phyloP scores from a whole-genome alignment of 768 basidiomycete species.

The Tylopilus sp. region DNA sequence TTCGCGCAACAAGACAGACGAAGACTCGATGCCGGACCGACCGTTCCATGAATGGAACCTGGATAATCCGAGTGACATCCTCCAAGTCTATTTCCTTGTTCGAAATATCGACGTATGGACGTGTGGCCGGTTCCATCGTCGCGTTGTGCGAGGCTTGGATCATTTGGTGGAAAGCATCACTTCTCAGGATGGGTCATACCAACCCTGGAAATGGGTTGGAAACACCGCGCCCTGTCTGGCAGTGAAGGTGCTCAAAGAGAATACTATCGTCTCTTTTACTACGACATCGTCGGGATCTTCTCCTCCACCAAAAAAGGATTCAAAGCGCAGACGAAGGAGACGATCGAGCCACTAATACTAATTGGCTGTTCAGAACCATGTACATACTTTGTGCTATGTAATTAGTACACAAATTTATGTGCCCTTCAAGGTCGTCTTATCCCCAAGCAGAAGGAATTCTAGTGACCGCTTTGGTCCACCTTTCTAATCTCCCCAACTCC shows the following conservation, averaged over 20 bases:
- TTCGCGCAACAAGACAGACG: constrained; percentile 18
- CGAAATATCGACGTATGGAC: constrained; percentile 56
- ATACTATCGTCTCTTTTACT: constrained; percentile 26
- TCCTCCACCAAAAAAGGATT: constrained; percentile 28
- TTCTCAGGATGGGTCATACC: constrained; percentile 32
- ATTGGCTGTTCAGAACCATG: neutral
- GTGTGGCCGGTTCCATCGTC: constrained; percentile 37
- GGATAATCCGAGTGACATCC: constrained; percentile 41
- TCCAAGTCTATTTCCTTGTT: constrained; percentile 48
- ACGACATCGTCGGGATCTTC: constrained; percentile 27
- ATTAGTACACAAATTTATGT: constrained; percentile 10
- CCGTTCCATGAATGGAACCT: constrained; percentile 51
- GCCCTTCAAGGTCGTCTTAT: constrained; percentile 21
- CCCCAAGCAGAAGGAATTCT: constrained; percentile 82
- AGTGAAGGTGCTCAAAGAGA: constrained; percentile 35
- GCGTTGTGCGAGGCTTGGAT: constrained; percentile 38
- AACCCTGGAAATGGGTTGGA: constrained; percentile 49
- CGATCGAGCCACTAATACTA: constrained; percentile 25
- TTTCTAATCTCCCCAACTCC: constrained; percentile 66
- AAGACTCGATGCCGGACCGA: constrained; percentile 15
- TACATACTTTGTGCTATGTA: constrained; percentile 1
- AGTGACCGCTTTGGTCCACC: constrained; percentile 66
- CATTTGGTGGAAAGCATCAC: constrained; percentile 35
- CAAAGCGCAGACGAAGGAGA: constrained; percentile 25
- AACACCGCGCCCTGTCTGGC: constrained; percentile 21